A percentile compares a stretch with the other conserved stretches of the same genome.
Evolutionary conservation across 2,329 filamentous ascomycete genomes (phyloP).

Genomic region (Monilinia aucupariae): DNA sequence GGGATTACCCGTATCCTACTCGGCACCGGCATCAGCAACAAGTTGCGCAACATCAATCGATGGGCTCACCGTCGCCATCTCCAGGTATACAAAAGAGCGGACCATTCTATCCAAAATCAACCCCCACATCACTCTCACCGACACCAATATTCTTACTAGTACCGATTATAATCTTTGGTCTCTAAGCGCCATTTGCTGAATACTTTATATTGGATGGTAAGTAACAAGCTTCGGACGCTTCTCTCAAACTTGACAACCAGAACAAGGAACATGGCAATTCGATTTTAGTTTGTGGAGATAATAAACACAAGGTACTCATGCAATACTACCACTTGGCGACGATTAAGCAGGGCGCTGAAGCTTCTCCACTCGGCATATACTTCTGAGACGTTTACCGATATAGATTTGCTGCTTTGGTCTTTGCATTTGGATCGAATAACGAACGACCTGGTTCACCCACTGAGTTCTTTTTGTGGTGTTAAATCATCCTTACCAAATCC

Average conservation of each 20-base stretch:
- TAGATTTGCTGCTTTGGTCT: background rate
- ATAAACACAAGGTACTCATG: too few relatives aligned
- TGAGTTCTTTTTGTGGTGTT: background rate
- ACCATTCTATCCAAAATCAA: slow-evolving; percentile 43
- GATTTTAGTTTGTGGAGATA: background rate
- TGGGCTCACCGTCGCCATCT: slow-evolving; percentile 39
- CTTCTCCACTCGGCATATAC: background rate
- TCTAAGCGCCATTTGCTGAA: background rate
- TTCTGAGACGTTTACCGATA: background rate
- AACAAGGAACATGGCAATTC: background rate
- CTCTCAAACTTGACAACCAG: background rate
- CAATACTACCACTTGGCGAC: background rate
- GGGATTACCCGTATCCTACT: background rate
- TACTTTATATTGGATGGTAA: background rate
- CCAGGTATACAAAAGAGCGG: slow-evolving; percentile 45
- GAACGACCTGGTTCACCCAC: too few relatives aligned
- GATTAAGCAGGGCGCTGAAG: background rate
- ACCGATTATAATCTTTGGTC: background rate
- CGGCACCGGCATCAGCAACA: background rate
- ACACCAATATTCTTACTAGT: background rate
- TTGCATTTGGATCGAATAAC: background rate
- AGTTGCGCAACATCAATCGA: background rate
- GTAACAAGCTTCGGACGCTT: background rate
- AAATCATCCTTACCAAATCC: background rate
- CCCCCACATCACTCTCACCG: slow-evolving; percentile 35